phyloP scores from a whole-genome alignment of 192 early-diverging fungal species.

The Podila clonocystis region DNA sequence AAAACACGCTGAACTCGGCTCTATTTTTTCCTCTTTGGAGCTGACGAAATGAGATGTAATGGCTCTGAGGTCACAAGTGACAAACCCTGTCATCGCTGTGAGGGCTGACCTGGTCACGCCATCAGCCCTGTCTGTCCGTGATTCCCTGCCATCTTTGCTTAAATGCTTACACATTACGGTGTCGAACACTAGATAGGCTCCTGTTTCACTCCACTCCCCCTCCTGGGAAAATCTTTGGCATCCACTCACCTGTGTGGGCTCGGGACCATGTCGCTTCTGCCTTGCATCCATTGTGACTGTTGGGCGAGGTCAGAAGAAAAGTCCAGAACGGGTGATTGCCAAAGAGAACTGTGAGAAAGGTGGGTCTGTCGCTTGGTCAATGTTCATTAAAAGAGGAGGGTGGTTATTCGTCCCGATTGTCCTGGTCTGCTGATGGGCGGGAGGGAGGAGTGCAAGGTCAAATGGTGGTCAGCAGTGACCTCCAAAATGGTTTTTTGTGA shows the following conservation, averaged over 20 bases:
- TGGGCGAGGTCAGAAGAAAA: conserved; percentile 7
- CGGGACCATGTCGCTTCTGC: conserved; percentile 42
- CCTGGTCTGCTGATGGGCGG: too few species aligned
- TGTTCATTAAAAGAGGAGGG: too few species aligned
- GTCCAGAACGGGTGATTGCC: neutral
- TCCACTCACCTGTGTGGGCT: conserved; percentile 49
- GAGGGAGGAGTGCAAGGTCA: neutral
- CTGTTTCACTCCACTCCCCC: too few species aligned
- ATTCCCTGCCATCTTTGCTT: too few species aligned
- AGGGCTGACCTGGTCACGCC: neutral
- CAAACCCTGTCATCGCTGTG: too few species aligned
- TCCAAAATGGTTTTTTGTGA: neutral
- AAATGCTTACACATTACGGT: neutral
- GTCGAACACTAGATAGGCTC: too few species aligned
- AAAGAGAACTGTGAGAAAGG: neutral
- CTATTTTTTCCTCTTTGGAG: neutral
- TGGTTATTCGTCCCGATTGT: too few species aligned
- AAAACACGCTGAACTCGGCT: neutral
- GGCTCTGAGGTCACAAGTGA: too few species aligned
- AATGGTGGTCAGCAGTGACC: neutral
- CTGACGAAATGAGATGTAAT: neutral
- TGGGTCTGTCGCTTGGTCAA: too few species aligned
- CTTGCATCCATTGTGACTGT: conserved; percentile 48
- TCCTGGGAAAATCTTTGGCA: neutral
- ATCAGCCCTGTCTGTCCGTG: neutral